Percentiles rank a stretch among this genome's conserved stretches.
Evolutionary conservation across 345 rosid genomes (phyloP).

Genomic region (Melaleuca quinquenervia): DNA sequence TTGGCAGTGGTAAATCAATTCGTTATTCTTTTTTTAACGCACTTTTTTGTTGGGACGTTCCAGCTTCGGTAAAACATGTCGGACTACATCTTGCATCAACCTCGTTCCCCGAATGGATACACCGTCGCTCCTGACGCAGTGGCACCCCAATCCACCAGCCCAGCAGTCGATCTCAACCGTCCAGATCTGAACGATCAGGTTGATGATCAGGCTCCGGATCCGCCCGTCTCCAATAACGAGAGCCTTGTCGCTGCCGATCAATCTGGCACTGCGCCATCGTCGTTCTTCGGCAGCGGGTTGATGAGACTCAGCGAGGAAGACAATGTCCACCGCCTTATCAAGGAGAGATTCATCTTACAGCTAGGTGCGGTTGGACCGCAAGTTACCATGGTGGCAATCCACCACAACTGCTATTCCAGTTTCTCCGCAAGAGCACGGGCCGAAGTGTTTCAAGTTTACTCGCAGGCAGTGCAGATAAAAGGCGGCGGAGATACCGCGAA

Average conservation of each 20-base stretch:
- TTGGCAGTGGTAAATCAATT: not conserved
- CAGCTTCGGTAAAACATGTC: not conserved
- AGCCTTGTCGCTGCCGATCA: constrained; percentile 15
- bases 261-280: not conserved
- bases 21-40: not conserved
- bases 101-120: not conserved
- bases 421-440: constrained; percentile 34
- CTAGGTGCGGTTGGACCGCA: constrained; percentile 27
- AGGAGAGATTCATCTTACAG: constrained; percentile 24
- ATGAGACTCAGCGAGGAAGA: constrained; percentile 36
- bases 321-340: constrained; percentile 31
- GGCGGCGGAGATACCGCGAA: constrained; percentile 39
- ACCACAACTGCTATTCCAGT: constrained; percentile 23
- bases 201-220: constrained; percentile 1
- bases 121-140: not conserved
- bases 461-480: constrained; percentile 41
- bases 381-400: constrained; percentile 32
- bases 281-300: constrained; percentile 11
- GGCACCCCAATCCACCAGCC: not conserved
- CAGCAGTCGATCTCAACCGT: not conserved
- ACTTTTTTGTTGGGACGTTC: not conserved
- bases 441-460: constrained; percentile 40
- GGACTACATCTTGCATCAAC: not conserved
- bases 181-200: not conserved
- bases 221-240: constrained; percentile 47